Conservation (phyloP, 306 rosid genomes). For the Lathyrus aphaca region DNA sequence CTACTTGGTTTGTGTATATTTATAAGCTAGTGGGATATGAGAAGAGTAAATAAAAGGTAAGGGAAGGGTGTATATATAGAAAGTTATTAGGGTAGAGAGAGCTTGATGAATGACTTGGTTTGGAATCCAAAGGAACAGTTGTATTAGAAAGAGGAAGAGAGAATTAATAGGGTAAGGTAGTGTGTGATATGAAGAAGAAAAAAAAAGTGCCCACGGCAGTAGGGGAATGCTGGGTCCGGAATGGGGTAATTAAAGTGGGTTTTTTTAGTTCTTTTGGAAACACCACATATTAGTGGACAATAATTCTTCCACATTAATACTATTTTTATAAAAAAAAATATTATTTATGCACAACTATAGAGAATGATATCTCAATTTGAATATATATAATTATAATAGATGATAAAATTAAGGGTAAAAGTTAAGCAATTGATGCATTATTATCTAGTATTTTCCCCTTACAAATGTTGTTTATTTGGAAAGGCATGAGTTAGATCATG, state of each 20-base stretch:
- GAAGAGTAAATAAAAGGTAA: conserved; percentile 58
- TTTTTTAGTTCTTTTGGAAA: conserved; percentile 41
- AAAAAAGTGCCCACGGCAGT: conserved; percentile 60
- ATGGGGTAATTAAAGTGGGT: conserved; percentile 40
- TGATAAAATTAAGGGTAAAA: no score
- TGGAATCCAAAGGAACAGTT: conserved; percentile 52
- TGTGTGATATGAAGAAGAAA: conserved; percentile 10
- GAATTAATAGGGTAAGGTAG: conserved; percentile 33
- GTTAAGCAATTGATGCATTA: no score
- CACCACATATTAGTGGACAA: conserved; percentile 32
- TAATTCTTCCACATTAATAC: conserved; percentile 2
- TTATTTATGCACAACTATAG: neutral
- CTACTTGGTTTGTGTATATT: conserved; percentile 36
- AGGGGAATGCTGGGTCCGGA: conserved; percentile 70
- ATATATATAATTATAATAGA: no score
- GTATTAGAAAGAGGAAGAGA: conserved; percentile 17
- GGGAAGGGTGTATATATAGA: conserved; percentile 55
- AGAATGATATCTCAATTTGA: neutral
- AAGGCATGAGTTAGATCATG: no score
- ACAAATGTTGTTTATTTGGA: no score
- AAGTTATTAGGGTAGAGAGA: conserved; percentile 27
- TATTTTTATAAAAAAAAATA: neutral
- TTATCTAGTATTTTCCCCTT: no score
- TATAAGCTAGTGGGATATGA: conserved; percentile 35
- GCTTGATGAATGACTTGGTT: conserved; percentile 34